Conservation (phyloP, 768 basidiomycete genomes). For the Auriscalpium microsporum region DNA sequence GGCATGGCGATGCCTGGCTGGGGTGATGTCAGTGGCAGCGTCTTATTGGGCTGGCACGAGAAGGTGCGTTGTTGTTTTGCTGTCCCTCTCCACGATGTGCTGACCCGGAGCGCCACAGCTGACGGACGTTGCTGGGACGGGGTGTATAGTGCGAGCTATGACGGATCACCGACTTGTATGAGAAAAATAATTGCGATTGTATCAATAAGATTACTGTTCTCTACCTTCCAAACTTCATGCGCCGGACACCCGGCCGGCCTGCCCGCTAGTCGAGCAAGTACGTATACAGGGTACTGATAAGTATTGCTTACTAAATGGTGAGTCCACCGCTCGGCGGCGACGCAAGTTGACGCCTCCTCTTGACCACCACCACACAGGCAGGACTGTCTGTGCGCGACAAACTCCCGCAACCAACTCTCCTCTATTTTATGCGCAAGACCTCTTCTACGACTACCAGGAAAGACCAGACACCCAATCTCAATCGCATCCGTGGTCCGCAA, state of each 20-base stretch:
- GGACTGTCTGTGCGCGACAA: conserved; percentile 18
- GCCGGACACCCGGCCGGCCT: too few species aligned
- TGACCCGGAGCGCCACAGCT: conserved; percentile 38
- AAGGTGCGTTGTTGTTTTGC: conserved; percentile 49
- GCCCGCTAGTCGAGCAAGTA: too few species aligned
- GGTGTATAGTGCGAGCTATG: conserved; percentile 88
- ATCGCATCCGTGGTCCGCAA: conserved; percentile 23
- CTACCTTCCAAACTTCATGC: neutral
- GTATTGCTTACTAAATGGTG: too few species aligned
- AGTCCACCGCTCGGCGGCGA: too few species aligned
- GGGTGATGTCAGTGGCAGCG: conserved; percentile 57
- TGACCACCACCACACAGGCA: conserved; percentile 25
- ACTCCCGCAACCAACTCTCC: neutral
- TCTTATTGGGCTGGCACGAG: conserved; percentile 87
- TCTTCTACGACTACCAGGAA: conserved; percentile 34
- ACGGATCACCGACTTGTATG: conserved; percentile 55
- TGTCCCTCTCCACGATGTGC: neutral
- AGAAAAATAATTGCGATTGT: conserved; percentile 3
- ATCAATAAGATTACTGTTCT: neutral
- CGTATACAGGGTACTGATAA: too few species aligned
- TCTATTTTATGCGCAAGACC: conserved; percentile 63
- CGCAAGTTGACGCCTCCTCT: neutral
- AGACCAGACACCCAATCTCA: conserved; percentile 26
- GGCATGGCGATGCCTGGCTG: conserved; percentile 70
- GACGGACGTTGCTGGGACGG: conserved; percentile 89